phyloP scores from a whole-genome alignment of 2,329 filamentous ascomycete species.

The Cladophialophora exuberans region DNA sequence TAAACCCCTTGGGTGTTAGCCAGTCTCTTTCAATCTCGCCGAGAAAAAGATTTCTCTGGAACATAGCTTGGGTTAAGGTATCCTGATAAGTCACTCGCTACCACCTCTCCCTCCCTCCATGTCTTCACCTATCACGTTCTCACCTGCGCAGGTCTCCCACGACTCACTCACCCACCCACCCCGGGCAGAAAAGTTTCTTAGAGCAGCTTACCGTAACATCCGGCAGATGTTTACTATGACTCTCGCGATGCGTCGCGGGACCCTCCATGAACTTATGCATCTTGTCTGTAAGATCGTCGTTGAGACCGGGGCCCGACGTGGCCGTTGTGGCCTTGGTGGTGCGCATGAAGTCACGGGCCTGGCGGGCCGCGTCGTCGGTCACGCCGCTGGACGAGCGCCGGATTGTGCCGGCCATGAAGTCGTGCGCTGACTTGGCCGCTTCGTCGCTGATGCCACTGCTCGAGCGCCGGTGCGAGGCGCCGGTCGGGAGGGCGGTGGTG shows the following conservation, averaged over 20 bases:
- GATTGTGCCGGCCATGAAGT: conserved; percentile 27
- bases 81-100: too few relatives aligned
- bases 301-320: conserved; percentile 16
- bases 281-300: conserved; percentile 25
- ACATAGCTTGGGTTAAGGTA: not conserved
- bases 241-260: conserved; percentile 23
- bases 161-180: too few relatives aligned
- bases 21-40: too few relatives aligned
- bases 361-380: conserved; percentile 23
- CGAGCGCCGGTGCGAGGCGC: conserved; percentile 20
- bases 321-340: conserved; percentile 6
- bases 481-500: conserved; percentile 14
- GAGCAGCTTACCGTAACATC: conserved; percentile 22
- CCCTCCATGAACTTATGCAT: conserved; percentile 25
- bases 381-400: conserved; percentile 26
- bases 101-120: too few relatives aligned
- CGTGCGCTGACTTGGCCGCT: conserved; percentile 24
- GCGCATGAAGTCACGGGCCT: conserved; percentile 21
- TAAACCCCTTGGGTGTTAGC: too few relatives aligned
- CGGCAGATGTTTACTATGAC: conserved; percentile 27
- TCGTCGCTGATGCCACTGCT: conserved; percentile 28
- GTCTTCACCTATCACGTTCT: too few relatives aligned
- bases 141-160: too few relatives aligned
- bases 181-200: not conserved
- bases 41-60: not conserved